Evolutionary conservation across 2,329 filamentous ascomycete genomes (phyloP), one percentile per base, ranked within the genome.

Genomic region (Aspergillus quadricinctus): DNA sequence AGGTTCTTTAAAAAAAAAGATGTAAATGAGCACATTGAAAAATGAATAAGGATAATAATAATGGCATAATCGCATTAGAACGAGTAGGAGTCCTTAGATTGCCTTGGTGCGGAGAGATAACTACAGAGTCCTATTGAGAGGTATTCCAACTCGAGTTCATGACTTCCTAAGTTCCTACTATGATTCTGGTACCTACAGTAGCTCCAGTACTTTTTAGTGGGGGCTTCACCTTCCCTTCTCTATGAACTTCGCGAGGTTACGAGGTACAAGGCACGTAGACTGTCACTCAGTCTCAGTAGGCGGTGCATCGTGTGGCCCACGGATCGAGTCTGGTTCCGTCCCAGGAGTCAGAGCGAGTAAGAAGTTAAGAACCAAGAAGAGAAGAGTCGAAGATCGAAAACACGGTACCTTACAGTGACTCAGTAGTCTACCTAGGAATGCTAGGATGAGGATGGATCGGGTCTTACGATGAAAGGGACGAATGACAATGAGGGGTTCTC

Each of bases 241-340:
- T 11, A 21, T 25, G 17, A 1, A 7, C 31, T 37, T 7, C 14
- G 10, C 21, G 23, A 23, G 31, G 14, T 35, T 35, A 23, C 23
- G 23, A 35, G 9, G 10, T 35, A 35, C 4, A 23, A 23, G 23
- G 23, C 5, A 31, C 11, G 31, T 17, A 35, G 31, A 17, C 31
- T 14, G 11, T 6, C 31, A 14, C 31, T 46, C 43, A 23, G 21
- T 21, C 23, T 31, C 21, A 31, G 29, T 43, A 40, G 41, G 54
- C 41, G 35, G 52, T 46, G 49, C 45, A 48, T 52, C 31, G 41
- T 52, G 45, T 52, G 56, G 52, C 52, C 58, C 58, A 60, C 53
- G 58, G 58, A 60, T 60, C 58, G 56, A 60, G 58, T 58, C 58
- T 58, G 50, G 51, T 49, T 58, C 56, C 51, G 58, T 60, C 56